Evolutionary conservation across 2,329 filamentous ascomycete species (phyloP).

Genomic region (Cordyceps militaris): DNA sequence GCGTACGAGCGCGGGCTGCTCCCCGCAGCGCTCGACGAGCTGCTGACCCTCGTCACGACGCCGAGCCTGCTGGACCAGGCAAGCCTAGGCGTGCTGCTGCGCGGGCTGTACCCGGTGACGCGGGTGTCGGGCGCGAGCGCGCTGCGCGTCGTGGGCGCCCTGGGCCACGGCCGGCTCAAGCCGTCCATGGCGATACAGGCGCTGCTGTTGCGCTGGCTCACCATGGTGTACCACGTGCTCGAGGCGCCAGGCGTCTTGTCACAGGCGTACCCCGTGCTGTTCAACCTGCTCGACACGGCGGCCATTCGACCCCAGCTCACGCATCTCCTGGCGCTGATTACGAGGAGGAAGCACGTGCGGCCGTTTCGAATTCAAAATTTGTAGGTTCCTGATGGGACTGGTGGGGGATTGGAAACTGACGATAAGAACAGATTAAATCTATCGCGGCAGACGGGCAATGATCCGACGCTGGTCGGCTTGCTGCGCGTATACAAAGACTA

Average conservation of each 20-base stretch:
- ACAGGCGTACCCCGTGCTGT: constrained; percentile 67
- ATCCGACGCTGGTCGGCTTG: constrained; percentile 66
- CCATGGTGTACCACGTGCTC: constrained; percentile 66
- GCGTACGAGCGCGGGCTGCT: constrained; percentile 64
- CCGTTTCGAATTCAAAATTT: constrained; percentile 76
- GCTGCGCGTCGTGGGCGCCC: constrained; percentile 59
- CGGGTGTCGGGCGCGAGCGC: constrained; percentile 54
- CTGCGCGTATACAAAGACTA: constrained; percentile 84
- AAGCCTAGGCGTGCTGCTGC: constrained; percentile 60
- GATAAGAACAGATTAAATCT: constrained; percentile 41
- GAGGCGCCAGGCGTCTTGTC: constrained; percentile 57
- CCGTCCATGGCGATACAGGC: constrained; percentile 65
- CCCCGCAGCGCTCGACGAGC: constrained; percentile 48
- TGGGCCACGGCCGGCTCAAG: constrained; percentile 74
- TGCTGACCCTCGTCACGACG: constrained; percentile 60
- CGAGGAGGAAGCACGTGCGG: constrained; percentile 73
- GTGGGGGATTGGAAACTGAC: constrained; percentile 6
- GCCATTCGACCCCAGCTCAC: constrained; percentile 63
- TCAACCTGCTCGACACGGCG: constrained; percentile 75
- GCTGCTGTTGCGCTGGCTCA: constrained; percentile 68
- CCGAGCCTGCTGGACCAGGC: constrained; percentile 70
- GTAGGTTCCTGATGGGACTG: constrained; percentile 33
- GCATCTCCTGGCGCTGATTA: constrained; percentile 72
- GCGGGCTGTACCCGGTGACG: constrained; percentile 67
- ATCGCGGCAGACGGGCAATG: constrained; percentile 58